phyloP scores from a whole-genome alignment of 257 asterid genomes.

The Apocynum venetum region DNA sequence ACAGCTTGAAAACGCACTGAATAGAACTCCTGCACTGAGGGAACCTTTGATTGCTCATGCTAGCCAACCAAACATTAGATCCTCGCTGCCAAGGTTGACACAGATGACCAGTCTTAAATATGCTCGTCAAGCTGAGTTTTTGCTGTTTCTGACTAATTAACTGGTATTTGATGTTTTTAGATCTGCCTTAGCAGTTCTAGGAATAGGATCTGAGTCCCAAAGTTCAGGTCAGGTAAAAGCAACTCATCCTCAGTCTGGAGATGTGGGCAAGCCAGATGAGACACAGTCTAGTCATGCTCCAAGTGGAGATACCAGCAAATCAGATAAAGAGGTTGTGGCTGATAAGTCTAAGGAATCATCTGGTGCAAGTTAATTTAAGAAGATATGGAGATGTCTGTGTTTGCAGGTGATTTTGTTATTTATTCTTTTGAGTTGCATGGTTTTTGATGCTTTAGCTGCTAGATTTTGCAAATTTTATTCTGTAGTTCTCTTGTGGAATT shows the following conservation, averaged over 20 bases:
- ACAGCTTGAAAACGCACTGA: conserved; percentile 84
- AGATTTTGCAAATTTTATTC: neutral
- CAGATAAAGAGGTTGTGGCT: conserved; percentile 50
- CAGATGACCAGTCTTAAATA: neutral
- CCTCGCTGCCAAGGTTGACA: conserved; percentile 83
- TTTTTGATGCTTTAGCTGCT: neutral
- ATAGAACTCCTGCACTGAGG: conserved; percentile 69
- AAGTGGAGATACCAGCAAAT: conserved; percentile 47
- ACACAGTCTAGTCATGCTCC: conserved; percentile 26
- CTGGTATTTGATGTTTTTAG: conserved; percentile 32
- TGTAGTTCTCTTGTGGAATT: neutral
- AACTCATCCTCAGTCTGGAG: conserved; percentile 18
- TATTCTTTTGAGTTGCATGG: neutral
- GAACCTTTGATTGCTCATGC: conserved; percentile 91
- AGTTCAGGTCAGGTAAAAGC: conserved; percentile 43
- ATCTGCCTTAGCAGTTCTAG: conserved; percentile 72
- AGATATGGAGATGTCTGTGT: neutral
- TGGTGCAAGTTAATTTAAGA: conserved; percentile 26
- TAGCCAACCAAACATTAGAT: conserved; percentile 68
- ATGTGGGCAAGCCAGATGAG: conserved; percentile 11
- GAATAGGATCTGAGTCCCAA: conserved; percentile 63
- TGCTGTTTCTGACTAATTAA: conserved; percentile 5
- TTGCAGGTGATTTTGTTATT: conserved; percentile 1
- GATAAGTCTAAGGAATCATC: conserved; percentile 68
- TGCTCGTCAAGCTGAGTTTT: conserved; percentile 3